Evolutionary conservation across 805 yeast species (phyloP), one percentile per base, ranked within the genome.

Genomic region (Ogataea sp.): DNA sequence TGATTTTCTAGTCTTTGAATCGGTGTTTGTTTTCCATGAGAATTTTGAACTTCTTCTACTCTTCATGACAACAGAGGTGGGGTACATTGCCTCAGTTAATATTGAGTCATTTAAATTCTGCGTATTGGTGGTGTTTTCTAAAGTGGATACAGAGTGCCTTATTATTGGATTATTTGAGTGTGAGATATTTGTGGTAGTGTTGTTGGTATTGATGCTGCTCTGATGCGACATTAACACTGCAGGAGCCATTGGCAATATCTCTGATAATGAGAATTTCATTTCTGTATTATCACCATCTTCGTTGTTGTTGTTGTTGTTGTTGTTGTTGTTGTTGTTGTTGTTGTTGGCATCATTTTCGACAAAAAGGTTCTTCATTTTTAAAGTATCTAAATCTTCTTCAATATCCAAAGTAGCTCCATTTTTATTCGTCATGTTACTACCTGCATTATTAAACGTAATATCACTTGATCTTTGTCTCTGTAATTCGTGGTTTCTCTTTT

Each of bases 1-100:
- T 5, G 23, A 8, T 18, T 30, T 30, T 30, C 33, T 30, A n/a
- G 21, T 18, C 16, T 11, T 30, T 8, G 9, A n/a, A 16, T 18
- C 13, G 6, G 21, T 16, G 4, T 17, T 21, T n/a, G n/a, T n/a
- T 17, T n/a, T 7, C 58, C 60, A 54, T 33, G 53, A 48, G 38
- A 53, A 44, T 38, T 45, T 52, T 8, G 60, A 54, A 23, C 39
- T 39, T 21, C 58, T 39, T 34, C 35, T 32, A 18, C 33, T 30
- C 6, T 30, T 30, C 16, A 23, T 31, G 10, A n/a, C 13, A 18
- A 16, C 17, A 11, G 33, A 31, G 11, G 26, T 11, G 11, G 26
- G 26, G 26, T 23, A 23, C 11, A 11, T 8, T 23, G 26, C 7
- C 10, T 23, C 26, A 23, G 14, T 27, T 11, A 27, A 27, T 9